Evolutionary conservation across 495 filamentous ascomycete species (phyloP).

Genomic region (Penicillium pulvis): DNA sequence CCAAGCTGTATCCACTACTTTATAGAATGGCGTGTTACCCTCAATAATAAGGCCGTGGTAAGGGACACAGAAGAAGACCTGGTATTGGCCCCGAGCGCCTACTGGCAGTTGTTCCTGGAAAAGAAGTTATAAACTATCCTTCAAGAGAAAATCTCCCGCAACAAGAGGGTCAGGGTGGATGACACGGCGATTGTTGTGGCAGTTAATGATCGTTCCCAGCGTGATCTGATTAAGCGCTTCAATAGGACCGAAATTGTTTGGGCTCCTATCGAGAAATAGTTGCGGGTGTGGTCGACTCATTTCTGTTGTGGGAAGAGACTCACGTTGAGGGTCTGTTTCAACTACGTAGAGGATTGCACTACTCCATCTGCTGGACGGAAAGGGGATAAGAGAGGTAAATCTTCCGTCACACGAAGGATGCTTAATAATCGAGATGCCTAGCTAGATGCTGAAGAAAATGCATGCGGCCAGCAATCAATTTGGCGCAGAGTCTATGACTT

Average conservation of each 20-base stretch:
- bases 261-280: constrained; percentile 26
- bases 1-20: too few species aligned
- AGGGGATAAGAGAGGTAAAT: constrained; percentile 21
- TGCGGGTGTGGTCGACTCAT: constrained; percentile 15
- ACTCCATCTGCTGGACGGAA: constrained; percentile 1
- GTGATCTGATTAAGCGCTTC: constrained; percentile 27
- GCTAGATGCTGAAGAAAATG: constrained; percentile 11
- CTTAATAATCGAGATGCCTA: neutral
- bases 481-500: constrained; percentile 30
- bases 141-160: neutral
- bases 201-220: constrained; percentile 25
- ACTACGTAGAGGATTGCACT: constrained; percentile 12
- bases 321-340: constrained; percentile 20
- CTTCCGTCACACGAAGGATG: constrained; percentile 10
- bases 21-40: constrained; percentile 37
- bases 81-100: constrained; percentile 24
- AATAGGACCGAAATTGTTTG: constrained; percentile 23
- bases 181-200: constrained; percentile 23
- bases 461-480: constrained; percentile 19
- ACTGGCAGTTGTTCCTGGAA: constrained; percentile 23
- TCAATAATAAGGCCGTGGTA: constrained; percentile 29
- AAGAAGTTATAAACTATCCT: constrained; percentile 5
- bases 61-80: constrained; percentile 33
- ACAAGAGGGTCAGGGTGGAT: constrained; percentile 19
- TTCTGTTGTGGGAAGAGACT: constrained; percentile 14